Conservation (phyloP, 139 green algal species). For the Chara braunii region DNA sequence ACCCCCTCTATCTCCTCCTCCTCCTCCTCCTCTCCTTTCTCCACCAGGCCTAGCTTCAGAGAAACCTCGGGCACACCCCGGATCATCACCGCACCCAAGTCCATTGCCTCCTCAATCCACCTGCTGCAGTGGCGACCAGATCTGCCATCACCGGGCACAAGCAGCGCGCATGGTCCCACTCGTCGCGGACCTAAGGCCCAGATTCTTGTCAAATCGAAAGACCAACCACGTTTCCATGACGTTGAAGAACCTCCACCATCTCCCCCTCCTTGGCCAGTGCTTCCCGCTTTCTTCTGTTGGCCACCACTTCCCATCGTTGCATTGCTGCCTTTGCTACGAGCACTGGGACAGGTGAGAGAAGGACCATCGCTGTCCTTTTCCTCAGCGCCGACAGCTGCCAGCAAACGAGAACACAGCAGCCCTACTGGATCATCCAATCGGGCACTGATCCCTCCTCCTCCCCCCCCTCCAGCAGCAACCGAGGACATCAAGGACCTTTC, state of each 20-base stretch:
- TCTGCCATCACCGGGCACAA: background rate
- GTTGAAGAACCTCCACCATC: no score
- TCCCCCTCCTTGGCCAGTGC: no score
- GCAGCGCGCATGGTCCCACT: constrained; percentile 73
- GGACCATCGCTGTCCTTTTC: no score
- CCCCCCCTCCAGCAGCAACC: no score
- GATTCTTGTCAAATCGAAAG: constrained; percentile 13
- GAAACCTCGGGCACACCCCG: constrained; percentile 1
- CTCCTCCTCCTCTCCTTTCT: background rate
- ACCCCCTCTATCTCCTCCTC: background rate
- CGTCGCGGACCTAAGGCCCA: constrained; percentile 78
- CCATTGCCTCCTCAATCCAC: constrained; percentile 1
- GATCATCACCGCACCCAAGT: no score
- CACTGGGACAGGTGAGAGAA: no score
- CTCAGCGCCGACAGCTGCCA: constrained; percentile 6
- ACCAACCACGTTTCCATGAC: no score
- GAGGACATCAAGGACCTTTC: no score
- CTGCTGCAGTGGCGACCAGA: background rate
- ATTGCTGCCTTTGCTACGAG: no score
- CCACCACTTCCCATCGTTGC: no score
- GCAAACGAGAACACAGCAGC: constrained; percentile 8
- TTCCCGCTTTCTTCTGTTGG: no score
- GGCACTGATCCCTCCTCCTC: no score
- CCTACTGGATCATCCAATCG: constrained; percentile 19
- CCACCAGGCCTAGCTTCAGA: constrained; percentile 12